A percentile compares a stretch with the other conserved stretches of the same genome.
These are phyloP conservation scores for Mycena sanguinolenta DNA, from an alignment of 768 basidiomycete species.

Conservation along the genomic window DNA sequence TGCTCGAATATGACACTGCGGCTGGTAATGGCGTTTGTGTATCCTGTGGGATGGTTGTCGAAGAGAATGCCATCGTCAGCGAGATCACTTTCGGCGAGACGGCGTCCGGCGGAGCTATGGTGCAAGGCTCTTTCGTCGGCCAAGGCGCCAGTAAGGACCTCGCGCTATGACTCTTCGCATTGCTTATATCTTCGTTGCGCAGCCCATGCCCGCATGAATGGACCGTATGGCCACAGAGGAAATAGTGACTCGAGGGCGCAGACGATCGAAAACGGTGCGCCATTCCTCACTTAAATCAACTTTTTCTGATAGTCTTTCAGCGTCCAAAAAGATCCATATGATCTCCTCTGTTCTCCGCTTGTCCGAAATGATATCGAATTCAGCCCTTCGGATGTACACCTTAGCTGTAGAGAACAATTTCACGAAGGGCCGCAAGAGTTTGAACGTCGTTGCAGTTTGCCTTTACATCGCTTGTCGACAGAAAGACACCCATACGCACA, in stretches of 20 bases:
- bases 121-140: slow-evolving; percentile 93
- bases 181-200: slow-evolving; percentile 7
- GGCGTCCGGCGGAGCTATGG: slow-evolving; percentile 91
- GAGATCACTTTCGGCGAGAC: slow-evolving; percentile 98
- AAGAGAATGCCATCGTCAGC: slow-evolving; percentile 93
- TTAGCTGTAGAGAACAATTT: slow-evolving; percentile 96
- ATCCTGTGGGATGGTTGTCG: slow-evolving; percentile 89
- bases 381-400: slow-evolving; percentile 90
- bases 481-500: slow-evolving; percentile 91
- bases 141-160: slow-evolving; percentile 85
- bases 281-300: neutral
- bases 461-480: slow-evolving; percentile 94
- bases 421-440: slow-evolving; percentile 90
- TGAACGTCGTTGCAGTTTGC: slow-evolving; percentile 96
- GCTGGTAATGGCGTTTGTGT: slow-evolving; percentile 91
- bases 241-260: slow-evolving; percentile 89
- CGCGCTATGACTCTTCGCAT: slow-evolving; percentile 11
- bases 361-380: slow-evolving; percentile 83
- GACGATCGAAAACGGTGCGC: slow-evolving; percentile 87
- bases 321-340: slow-evolving; percentile 85
- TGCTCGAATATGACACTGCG: slow-evolving; percentile 87
- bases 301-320: slow-evolving; percentile 53
- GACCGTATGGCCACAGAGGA: slow-evolving; percentile 85
- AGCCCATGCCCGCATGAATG: slow-evolving; percentile 89
- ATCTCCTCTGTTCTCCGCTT: slow-evolving; percentile 84